phyloP scores from a whole-genome alignment of 2,329 filamentous ascomycete species.

The Fusarium temperatum region DNA sequence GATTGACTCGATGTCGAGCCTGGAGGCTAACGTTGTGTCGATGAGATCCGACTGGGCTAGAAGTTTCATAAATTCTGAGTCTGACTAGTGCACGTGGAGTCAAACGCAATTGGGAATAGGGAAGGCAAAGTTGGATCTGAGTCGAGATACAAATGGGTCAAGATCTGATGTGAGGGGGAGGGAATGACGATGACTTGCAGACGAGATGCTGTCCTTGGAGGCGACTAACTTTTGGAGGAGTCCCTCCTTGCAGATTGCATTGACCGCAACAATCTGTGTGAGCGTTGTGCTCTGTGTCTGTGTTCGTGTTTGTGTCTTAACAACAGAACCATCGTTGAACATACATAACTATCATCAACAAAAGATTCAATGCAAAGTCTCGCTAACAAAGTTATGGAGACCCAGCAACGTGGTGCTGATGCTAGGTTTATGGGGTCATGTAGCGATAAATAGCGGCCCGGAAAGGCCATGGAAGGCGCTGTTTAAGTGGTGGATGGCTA shows the following conservation, averaged over 20 bases:
- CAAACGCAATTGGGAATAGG: constrained; percentile 15
- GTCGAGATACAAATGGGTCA: constrained; percentile 21
- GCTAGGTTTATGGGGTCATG: constrained; percentile 3
- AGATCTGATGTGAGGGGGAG: constrained; percentile 29
- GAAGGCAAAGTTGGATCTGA: constrained; percentile 19
- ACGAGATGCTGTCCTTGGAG: neutral
- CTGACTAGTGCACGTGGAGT: constrained; percentile 36
- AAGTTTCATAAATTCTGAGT: constrained; percentile 28
- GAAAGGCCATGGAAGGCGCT: constrained; percentile 3
- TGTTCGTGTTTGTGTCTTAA: neutral
- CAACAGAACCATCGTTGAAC: neutral
- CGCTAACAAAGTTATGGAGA: neutral
- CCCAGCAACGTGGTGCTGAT: constrained; percentile 18
- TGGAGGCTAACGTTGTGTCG: constrained; percentile 3
- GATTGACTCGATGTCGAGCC: neutral
- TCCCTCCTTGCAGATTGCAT: constrained; percentile 6
- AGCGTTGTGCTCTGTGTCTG: neutral
- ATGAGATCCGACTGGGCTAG: constrained; percentile 22
- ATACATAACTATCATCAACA: neutral
- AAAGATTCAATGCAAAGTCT: neutral
- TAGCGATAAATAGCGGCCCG: constrained; percentile 11
- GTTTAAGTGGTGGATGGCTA: constrained; percentile 25
- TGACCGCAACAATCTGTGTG: neutral
- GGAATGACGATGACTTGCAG: constrained; percentile 24
- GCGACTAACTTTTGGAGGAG: neutral